Evolutionary conservation across 257 asterid genomes (phyloP), one percentile per base, ranked within the genome.

Genomic region (Gentiana macrophylla): DNA sequence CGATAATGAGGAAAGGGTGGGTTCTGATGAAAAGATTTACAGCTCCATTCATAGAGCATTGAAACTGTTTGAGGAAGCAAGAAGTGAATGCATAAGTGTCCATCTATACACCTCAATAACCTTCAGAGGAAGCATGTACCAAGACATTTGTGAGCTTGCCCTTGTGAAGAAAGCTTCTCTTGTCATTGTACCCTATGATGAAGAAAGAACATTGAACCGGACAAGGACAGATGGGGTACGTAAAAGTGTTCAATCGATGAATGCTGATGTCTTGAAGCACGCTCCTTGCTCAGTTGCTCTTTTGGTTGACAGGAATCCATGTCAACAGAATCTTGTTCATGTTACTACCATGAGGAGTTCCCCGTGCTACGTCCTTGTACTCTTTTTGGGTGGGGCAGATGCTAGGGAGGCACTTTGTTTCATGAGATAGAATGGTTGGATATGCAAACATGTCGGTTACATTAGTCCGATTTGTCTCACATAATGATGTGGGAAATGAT

Each of bases 221-320:
- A 15, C 52, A 0, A 70, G 55, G 12, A 12, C 62, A 10, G 68
- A 56, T 24, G 33, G 56, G 8, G 12, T 45, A 24, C 64, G 53
- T 35, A 69, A 57, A 59, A 61, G 66, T 6, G 45, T 52, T 50
- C 67, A 72, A 12, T 70, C 68, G 2, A 37, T 85, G 37, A 77
- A 72, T 70, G 49, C 64, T 3, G 70, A 62, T 34, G 80, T 89
- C n/a, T 58, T 89, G 66, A 55, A 49, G 2, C 75, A 89, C 1
- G 86, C 92, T 1, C 97, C 97, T 63, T 85, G 97, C 73, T 86
- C 94, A 2, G 94, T 89, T 2, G 94, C 85, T 4, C 59, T 89
- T 46, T 78, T 81, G 11, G 73, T 84, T 3, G 80, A 74, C 61
- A 70, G 69, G 45, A 63, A 67, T 41, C 44, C 70, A 3, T 54